Base-by-base conservation (phyloP, 176 grass and related monocot species). In the Tillandsia fasciculata region DNA sequence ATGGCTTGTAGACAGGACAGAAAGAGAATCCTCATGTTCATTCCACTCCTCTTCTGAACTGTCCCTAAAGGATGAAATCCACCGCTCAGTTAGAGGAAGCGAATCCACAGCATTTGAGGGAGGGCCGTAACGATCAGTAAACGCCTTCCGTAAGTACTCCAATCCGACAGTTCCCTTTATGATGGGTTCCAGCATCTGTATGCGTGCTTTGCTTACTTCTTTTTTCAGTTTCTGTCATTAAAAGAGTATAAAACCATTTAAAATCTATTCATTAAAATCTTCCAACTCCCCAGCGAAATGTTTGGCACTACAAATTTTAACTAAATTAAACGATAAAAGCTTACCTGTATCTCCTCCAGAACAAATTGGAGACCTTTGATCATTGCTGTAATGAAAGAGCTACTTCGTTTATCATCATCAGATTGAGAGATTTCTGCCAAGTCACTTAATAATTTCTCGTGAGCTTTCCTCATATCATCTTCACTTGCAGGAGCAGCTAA, bases 121-220 rank as follows among this genome's bases (percentile, higher is more conserved):
- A 67, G 74, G 67, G 33, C 89, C 86, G 65, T 82, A 90, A 26
- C 67, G 89, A 72, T 90, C 87, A 15, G 74, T 9, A 75, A 99
- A 99, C 74, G 89, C 94, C 69, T 99, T 88, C 67, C 90, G 87
- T 76, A 99, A 82, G 70, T 99, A 99, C 64, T 90, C 89, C 48
- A 90, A 74, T 83, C 94, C 94, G 10, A 72, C 84, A 70, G 84
- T 85, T 23, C 87, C 89, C 83, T 88, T 89, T 67, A 99, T 76
- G 48, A 90, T 80, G 0, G 87, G 94, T 69, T 93, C 79, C 71
- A 99, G 72, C 69, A 93, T 67, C 64, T 93, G 84, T 66, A 99
- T 87, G 47, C 67, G 89, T 51, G 87, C 87, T 54, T 88, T 84
- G 50, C 87, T 93, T 23, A 99, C 79, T 77, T 99, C 89, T 71